Evolutionary conservation across 768 basidiomycete species (phyloP).

Genomic region (Dictyophora rubrovolvata): DNA sequence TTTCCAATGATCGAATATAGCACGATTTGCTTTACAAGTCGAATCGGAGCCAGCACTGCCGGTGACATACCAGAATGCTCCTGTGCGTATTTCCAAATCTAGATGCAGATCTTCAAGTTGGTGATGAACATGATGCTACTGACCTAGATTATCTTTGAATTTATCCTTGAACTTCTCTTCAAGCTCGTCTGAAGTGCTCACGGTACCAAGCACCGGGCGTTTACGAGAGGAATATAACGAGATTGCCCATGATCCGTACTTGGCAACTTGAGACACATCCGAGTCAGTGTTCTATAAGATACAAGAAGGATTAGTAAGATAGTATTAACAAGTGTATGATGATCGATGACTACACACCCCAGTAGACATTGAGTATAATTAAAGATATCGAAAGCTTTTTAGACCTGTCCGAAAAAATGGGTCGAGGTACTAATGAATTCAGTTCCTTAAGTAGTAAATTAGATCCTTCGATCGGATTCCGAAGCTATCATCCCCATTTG

Average conservation of each 20-base stretch:
- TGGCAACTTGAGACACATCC: background rate
- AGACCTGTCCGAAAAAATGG: no score
- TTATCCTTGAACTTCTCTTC: constrained; percentile 57
- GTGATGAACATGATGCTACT: constrained; percentile 13
- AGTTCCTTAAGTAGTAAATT: no score
- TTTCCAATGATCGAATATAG: constrained; percentile 53
- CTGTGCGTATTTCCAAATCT: constrained; percentile 24
- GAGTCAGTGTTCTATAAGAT: background rate
- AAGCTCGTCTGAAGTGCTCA: constrained; percentile 43
- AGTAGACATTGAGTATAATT: no score
- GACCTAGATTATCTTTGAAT: constrained; percentile 47
- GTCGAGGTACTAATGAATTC: no score
- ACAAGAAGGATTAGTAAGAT: background rate
- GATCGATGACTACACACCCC: no score
- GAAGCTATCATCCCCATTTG: no score
- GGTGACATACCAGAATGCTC: constrained; percentile 63
- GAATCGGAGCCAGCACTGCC: constrained; percentile 65
- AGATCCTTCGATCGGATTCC: no score
- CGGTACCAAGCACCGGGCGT: constrained; percentile 39
- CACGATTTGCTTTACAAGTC: constrained; percentile 59
- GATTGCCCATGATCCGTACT: constrained; percentile 4
- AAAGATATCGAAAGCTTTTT: no score
- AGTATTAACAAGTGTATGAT: no score
- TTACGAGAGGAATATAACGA: constrained; percentile 16
- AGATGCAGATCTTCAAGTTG: background rate